Base-by-base conservation (phyloP, 2,329 filamentous ascomycete species). In the Pestalotiopsis fici region DNA sequence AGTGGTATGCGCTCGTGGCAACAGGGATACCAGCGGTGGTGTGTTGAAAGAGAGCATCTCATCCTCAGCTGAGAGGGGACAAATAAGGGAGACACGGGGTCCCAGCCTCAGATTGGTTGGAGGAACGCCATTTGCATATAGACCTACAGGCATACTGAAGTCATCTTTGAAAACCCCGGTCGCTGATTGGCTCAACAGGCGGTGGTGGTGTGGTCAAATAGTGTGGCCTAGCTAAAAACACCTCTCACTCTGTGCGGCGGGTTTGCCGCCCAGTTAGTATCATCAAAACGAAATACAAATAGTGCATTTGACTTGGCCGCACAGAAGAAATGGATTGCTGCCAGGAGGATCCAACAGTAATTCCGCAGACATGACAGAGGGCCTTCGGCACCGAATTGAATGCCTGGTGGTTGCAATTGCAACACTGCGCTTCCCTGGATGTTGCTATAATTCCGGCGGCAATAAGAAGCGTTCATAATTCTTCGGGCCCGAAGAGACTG, bases 181-280 rank as follows among this genome's bases (percentile, higher is more conserved):
- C 13, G 43, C 15, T 59, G 7, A 65, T 59, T 66, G 60, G 55
- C 25, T 47, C 47, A 50, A 21, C n/a, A 59, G 47, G 55, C 27
- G 35, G 56, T 37, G 31, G 37, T 50, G 60, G 50, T 59, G 54
- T 63, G 60, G 54, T 15, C 13, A 25, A n/a, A 35, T 31, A 59
- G 43, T n/a, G 43, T n/a, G 47, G 28, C 50, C 27, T 63, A 15
- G 25, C 47, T 25, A 39, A 25, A 35, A 39, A 50, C 25, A 47
- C 63, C 63, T 59, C 35, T 65, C 50, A 65, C 35, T 65, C 50
- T 35, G 55, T 28, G 63, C 54, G 23, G 50, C 18, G 11, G 39
- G 57, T 65, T 65, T 65, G 63, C 63, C 63, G 63, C 63, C 63
- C 28, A n/a, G 59, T 35, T 54, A 35, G n/a, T 54, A 39, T 50